Evolutionary conservation across 73 alveolate genomes (phyloP).

Genomic region (Blepharisma japonicum): DNA sequence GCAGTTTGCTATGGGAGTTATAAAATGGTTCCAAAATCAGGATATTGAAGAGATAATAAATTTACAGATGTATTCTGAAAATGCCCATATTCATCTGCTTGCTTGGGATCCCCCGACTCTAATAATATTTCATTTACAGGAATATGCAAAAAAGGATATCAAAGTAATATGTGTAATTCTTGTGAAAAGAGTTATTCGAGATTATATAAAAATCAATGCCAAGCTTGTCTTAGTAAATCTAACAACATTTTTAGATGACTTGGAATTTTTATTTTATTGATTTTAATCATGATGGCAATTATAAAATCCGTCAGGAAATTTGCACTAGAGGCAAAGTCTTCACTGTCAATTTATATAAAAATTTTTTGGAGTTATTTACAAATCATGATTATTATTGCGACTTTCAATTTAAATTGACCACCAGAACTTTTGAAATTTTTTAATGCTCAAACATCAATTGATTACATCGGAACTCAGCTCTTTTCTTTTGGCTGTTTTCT

Average conservation of each 20-base stretch:
- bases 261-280: not conserved
- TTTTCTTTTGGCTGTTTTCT: not conserved
- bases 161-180: not conserved
- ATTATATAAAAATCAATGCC: not conserved
- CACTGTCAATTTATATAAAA: conserved; percentile 47
- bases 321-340: not conserved
- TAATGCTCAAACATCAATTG: conserved; percentile 17
- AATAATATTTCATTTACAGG: not conserved
- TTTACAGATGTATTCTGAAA: conserved; percentile 28
- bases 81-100: conserved; percentile 32
- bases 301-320: not conserved
- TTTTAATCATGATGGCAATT: not conserved
- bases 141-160: not conserved
- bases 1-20: not conserved
- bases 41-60: conserved; percentile 6
- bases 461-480: not conserved
- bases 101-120: not conserved
- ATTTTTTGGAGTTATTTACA: conserved; percentile 56
- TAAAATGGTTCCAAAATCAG: not conserved
- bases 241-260: not conserved
- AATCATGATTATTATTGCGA: conserved; percentile 19
- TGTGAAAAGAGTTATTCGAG: not conserved
- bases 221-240: not conserved
- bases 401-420: not conserved
- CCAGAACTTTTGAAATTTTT: not conserved